Conservation (phyloP, 2,329 filamentous ascomycete genomes). For the Colletotrichum noveboracense region DNA sequence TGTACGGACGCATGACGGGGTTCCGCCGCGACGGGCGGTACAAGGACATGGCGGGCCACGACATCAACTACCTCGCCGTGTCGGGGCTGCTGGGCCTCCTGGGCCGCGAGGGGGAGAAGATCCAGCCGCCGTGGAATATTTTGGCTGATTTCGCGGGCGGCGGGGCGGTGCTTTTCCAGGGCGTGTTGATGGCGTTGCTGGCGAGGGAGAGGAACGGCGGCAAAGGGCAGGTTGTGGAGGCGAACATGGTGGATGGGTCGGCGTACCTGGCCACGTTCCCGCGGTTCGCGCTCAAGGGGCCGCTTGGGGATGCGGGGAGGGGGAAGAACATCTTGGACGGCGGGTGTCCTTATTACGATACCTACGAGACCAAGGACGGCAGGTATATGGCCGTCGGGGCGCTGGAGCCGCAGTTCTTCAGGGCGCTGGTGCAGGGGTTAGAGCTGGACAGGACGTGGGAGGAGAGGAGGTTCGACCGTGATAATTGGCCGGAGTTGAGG, state of each 20-base stretch:
- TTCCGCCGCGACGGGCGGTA: slow-evolving; percentile 90
- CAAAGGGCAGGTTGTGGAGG: slow-evolving; percentile 86
- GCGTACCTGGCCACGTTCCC: slow-evolving; percentile 82
- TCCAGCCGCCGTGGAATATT: slow-evolving; percentile 82
- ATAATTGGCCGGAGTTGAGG: slow-evolving; percentile 72
- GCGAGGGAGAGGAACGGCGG: slow-evolving; percentile 64
- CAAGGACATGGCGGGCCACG: slow-evolving; percentile 87
- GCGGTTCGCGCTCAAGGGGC: slow-evolving; percentile 68
- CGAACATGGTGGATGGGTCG: slow-evolving; percentile 94
- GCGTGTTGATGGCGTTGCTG: slow-evolving; percentile 81
- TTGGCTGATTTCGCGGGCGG: slow-evolving; percentile 92
- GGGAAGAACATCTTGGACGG: slow-evolving; percentile 84
- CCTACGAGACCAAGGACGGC: slow-evolving; percentile 83
- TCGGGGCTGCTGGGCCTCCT: slow-evolving; percentile 80
- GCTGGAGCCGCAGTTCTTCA: slow-evolving; percentile 87
- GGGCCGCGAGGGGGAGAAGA: slow-evolving; percentile 71
- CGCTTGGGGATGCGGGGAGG: slow-evolving; percentile 66
- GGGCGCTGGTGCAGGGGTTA: slow-evolving; percentile 69
- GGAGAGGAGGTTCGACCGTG: slow-evolving; percentile 61
- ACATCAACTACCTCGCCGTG: slow-evolving; percentile 95
- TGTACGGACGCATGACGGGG: slow-evolving; percentile 87
- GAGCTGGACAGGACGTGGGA: slow-evolving; percentile 61
- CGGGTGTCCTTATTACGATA: slow-evolving; percentile 87
- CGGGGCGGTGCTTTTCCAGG: slow-evolving; percentile 80
- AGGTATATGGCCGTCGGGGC: slow-evolving; percentile 88